phyloP scores from a whole-genome alignment of 345 rosid genomes.

The Punica granatum region DNA sequence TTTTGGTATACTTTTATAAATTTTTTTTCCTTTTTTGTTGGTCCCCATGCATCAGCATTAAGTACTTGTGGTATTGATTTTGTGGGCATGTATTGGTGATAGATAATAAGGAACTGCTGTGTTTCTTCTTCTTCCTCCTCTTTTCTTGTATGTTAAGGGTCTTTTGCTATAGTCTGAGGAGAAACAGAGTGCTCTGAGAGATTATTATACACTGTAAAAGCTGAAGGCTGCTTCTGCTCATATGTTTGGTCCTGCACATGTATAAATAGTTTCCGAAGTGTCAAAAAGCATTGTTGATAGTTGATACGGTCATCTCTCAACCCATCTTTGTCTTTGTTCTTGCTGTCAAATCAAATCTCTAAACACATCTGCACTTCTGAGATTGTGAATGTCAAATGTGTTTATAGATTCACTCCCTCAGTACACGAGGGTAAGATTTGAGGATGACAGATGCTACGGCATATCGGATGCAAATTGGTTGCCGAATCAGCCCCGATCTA shows the following conservation, averaged over 20 bases:
- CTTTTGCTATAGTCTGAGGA: background rate
- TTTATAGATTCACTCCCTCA: too few species aligned
- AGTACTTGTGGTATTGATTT: conserved; percentile 1
- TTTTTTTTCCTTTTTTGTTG: conserved; percentile 28
- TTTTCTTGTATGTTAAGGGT: background rate
- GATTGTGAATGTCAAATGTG: too few species aligned
- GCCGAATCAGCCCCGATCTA: too few species aligned
- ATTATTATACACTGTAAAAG: conserved; percentile 1
- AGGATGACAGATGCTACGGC: too few species aligned
- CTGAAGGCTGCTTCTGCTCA: background rate
- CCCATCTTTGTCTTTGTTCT: background rate
- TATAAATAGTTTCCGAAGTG: background rate
- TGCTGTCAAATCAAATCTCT: too few species aligned
- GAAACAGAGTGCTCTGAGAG: background rate
- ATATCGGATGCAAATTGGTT: too few species aligned
- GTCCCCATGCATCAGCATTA: conserved; percentile 50
- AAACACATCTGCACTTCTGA: too few species aligned
- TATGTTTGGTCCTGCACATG: background rate
- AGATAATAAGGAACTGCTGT: conserved; percentile 49
- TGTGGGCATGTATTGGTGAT: conserved; percentile 43
- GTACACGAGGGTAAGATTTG: too few species aligned
- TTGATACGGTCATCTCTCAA: too few species aligned
- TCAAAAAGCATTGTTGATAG: background rate
- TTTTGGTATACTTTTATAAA: conserved; percentile 33
- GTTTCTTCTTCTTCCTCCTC: background rate